A percentile compares a stretch with the other conserved stretches of the same genome.
Evolutionary conservation across 2,329 filamentous ascomycete genomes (phyloP).

Genomic region (Hypoxylon sp.): DNA sequence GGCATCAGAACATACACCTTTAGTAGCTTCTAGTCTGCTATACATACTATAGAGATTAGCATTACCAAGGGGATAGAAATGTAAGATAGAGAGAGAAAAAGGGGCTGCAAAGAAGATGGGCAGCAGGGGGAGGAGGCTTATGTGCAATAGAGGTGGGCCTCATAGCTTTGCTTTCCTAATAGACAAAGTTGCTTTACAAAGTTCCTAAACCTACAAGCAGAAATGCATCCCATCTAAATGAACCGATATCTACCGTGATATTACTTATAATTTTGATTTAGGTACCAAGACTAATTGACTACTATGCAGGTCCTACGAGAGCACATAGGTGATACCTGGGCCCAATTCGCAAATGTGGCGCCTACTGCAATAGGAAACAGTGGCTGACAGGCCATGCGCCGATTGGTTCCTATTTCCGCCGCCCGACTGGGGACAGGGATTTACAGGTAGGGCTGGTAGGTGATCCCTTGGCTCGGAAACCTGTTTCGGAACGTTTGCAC

Average conservation of each 20-base stretch:
- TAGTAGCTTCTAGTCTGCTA: background rate
- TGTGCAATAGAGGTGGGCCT: background rate
- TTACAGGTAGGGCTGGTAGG: background rate
- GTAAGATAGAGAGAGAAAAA: background rate
- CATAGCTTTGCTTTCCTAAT: background rate
- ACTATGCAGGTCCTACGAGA: background rate
- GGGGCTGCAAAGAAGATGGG: background rate
- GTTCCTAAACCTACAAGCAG: background rate
- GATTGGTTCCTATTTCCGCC: slow-evolving; percentile 1
- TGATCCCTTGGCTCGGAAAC: no score
- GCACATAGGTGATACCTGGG: background rate
- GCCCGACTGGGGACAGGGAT: background rate
- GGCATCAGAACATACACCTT: background rate
- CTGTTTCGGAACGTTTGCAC: no score
- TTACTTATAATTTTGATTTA: background rate
- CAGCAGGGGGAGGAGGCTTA: background rate
- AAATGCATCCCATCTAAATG: background rate
- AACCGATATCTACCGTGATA: background rate
- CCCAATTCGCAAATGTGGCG: no score
- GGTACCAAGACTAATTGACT: background rate
- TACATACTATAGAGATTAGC: background rate
- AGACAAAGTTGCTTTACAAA: background rate
- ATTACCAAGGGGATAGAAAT: background rate
- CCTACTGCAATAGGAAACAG: slow-evolving; percentile 26
- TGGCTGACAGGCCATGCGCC: background rate